Conservation (phyloP, 345 rosid genomes). For the Eucalyptus marginata region DNA sequence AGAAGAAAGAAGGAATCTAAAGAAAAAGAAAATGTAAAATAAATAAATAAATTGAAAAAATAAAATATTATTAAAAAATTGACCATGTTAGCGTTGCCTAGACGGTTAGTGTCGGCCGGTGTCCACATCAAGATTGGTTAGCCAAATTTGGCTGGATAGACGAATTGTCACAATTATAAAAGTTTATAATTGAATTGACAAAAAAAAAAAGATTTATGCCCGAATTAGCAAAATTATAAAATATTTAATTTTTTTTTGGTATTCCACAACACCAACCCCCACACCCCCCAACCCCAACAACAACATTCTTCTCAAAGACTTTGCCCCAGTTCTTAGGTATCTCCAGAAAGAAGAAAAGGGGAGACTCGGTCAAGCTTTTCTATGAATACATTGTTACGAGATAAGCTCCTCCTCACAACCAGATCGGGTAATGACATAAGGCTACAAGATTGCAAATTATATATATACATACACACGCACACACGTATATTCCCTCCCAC, state of each 20-base stretch:
- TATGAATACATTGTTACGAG: neutral
- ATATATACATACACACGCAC: fast-evolving
- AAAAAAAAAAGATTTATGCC: fast-evolving
- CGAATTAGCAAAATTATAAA: too few species aligned
- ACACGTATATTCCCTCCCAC: neutral
- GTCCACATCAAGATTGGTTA: too few species aligned
- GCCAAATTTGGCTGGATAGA: fast-evolving
- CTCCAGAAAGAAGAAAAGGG: neutral
- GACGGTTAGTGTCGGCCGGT: fast-evolving
- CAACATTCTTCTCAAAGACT: neutral
- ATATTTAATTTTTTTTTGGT: too few species aligned
- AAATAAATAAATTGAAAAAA: too few species aligned
- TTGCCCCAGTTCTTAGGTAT: neutral
- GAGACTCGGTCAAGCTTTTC: neutral
- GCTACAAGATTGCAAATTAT: neutral
- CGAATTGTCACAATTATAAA: too few species aligned
- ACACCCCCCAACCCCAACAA: too few species aligned
- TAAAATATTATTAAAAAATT: too few species aligned
- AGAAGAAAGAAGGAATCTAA: too few species aligned
- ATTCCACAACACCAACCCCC: too few species aligned
- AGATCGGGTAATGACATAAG: neutral
- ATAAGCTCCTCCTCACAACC: neutral
- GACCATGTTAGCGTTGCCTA: fast-evolving
- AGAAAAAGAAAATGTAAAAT: too few species aligned
- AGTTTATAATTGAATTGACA: too few species aligned